phyloP scores from a whole-genome alignment of 306 rosid species.

The Citrullus amarus region DNA sequence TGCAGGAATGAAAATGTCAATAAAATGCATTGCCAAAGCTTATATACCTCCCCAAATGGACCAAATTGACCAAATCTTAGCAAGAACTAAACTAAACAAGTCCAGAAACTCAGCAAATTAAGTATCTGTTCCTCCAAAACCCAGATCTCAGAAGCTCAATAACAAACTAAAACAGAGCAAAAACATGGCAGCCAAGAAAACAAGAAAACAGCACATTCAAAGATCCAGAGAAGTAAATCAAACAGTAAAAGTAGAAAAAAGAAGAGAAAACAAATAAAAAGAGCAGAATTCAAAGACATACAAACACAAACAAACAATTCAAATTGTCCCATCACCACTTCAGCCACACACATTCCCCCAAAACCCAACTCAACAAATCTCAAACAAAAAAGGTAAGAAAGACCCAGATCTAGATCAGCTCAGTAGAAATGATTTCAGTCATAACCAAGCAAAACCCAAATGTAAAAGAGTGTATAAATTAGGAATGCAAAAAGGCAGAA shows the following conservation, averaged over 20 bases:
- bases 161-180: not conserved
- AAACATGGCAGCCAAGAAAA: not conserved
- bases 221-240: conserved; percentile 3
- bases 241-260: not conserved
- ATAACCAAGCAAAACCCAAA: not conserved
- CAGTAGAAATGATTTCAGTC: not conserved
- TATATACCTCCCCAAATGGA: not conserved
- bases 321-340: not conserved
- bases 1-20: not conserved
- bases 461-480: not conserved
- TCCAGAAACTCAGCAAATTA: not conserved
- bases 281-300: not conserved
- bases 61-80: not conserved
- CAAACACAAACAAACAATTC: not conserved
- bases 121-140: not conserved
- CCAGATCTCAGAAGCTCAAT: conserved; percentile 4
- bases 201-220: not conserved
- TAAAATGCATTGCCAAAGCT: not conserved
- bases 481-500: not conserved
- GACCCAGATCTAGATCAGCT: conserved; percentile 11
- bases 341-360: not conserved
- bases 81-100: not conserved
- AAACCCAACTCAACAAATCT: not conserved
- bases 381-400: not conserved
- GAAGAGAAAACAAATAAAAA: not conserved